Conservation (phyloP, 495 filamentous ascomycete species). For the Friedmanniomyces simplex region DNA sequence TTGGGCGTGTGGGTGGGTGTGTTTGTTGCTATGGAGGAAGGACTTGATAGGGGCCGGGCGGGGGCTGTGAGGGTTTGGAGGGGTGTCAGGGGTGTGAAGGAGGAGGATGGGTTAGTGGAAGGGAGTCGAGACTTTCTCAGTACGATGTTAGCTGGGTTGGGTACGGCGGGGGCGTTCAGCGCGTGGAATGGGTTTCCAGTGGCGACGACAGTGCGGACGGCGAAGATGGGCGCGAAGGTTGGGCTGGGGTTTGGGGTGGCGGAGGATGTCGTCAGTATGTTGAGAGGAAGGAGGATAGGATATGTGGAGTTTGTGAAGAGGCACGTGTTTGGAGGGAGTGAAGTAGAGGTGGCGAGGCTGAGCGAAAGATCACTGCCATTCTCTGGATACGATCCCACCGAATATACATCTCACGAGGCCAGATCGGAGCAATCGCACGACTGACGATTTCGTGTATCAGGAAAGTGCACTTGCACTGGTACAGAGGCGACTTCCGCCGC, state of each 20-base stretch:
- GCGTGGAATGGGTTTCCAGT: slow-evolving; percentile 74
- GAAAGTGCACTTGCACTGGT: too few species aligned
- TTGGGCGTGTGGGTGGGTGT: slow-evolving; percentile 54
- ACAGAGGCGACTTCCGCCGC: too few species aligned
- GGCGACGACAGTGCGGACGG: slow-evolving; percentile 70
- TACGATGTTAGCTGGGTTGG: slow-evolving; percentile 68
- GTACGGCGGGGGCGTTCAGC: slow-evolving; percentile 77
- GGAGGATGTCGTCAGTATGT: slow-evolving; percentile 58
- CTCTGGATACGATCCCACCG: too few species aligned
- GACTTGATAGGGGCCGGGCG: slow-evolving; percentile 52
- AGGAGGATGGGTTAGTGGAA: slow-evolving; percentile 39
- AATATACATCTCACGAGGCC: too few species aligned
- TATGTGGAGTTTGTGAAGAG: slow-evolving; percentile 51
- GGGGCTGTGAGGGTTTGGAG: slow-evolving; percentile 18
- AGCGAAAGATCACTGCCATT: not conserved
- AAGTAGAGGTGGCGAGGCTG: not conserved
- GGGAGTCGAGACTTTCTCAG: slow-evolving; percentile 61
- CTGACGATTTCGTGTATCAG: too few species aligned
- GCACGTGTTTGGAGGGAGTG: not conserved
- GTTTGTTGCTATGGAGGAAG: slow-evolving; percentile 71
- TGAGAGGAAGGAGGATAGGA: slow-evolving; percentile 56
- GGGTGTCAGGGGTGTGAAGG: slow-evolving; percentile 2
- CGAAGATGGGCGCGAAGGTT: slow-evolving; percentile 64
- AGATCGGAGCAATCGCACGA: too few species aligned
- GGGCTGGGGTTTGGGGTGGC: slow-evolving; percentile 71